A percentile compares a stretch with the other conserved stretches of the same genome.
These are phyloP conservation scores for Phellopilus nigrolimitatus DNA, from an alignment of 1,284 basidiomycete genomes.

Conservation along the genomic window DNA sequence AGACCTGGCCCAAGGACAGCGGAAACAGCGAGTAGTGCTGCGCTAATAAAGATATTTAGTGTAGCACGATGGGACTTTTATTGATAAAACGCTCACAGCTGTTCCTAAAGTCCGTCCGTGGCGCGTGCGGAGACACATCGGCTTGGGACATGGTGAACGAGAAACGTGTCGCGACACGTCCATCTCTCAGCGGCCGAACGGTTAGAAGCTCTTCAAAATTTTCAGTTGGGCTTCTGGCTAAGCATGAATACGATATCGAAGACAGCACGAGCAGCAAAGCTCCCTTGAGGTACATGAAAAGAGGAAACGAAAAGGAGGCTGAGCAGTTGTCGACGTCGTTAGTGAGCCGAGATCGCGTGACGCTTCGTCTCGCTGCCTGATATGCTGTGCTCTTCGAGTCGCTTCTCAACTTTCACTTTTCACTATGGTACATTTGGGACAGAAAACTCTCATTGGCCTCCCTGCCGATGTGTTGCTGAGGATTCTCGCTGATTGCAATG, in stretches of 20 bases:
- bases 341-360: no score
- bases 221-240: conserved; percentile 30
- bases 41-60: conserved; percentile 33
- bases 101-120: conserved; percentile 44
- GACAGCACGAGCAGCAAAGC: neutral
- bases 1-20: conserved; percentile 78
- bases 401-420: no score
- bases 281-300: conserved; percentile 8
- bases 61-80: neutral
- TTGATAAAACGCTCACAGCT: conserved; percentile 41
- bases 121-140: conserved; percentile 49
- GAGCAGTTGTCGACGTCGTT: neutral
- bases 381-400: no score
- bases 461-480: no score
- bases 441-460: no score
- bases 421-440: no score
- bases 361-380: no score
- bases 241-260: neutral
- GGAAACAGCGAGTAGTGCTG: conserved; percentile 87
- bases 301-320: neutral
- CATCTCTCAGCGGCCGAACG: conserved; percentile 76
- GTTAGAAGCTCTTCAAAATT: conserved; percentile 67
- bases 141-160: conserved; percentile 68
- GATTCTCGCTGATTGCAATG: no score
- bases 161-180: conserved; percentile 82